Evolutionary conservation across 2,329 filamentous ascomycete species (phyloP), one percentile per base, ranked within the genome.

Genomic region (Tolypocladium amazonense): DNA sequence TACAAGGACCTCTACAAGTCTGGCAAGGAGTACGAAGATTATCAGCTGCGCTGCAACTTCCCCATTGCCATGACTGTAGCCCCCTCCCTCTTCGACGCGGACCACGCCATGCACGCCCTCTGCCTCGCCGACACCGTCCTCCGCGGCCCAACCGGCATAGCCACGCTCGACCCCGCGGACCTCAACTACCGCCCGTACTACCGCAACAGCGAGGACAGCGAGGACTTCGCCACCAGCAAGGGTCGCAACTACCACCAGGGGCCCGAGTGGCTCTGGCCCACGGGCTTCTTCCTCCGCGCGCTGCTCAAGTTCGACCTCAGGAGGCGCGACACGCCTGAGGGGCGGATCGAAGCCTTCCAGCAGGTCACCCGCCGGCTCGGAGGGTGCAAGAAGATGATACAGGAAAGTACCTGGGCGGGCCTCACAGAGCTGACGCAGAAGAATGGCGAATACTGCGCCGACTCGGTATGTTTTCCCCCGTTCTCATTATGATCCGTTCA

Each of bases 231-330:
- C 14, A 97, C 93, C 0, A 86, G 89, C 66, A 97, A 97, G 75
- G 94, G 94, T 56, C 83, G 94, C 60, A 99, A 97, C 75, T 99
- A 99, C 76, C 94, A 99, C 73, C 93, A 97, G 73, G 94, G 94
- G 5, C 95, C 94, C 0, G 94, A 99, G 73, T 99, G 94, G 94
- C 77, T 97, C 30, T 99, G 94, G 94, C 95, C 93, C 0, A 93
- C 91, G 1, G 94, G 94, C 5, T 99, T 92, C 79, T 99, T 96
- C 80, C 80, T 97, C 27, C 87, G 95, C 56, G 94, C 94, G 1
- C 78, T 99, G 64, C 81, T 99, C 63, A 89, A 92, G 72, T 97
- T 97, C 69, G 92, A 97, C 71, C 77, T 97, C 56, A 81, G 83
- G 77, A 81, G 92, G 37, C 82, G 90, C 56, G 67, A 65, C 41